phyloP scores from a whole-genome alignment of 352 stramenopile species.

The Albugo candida region DNA sequence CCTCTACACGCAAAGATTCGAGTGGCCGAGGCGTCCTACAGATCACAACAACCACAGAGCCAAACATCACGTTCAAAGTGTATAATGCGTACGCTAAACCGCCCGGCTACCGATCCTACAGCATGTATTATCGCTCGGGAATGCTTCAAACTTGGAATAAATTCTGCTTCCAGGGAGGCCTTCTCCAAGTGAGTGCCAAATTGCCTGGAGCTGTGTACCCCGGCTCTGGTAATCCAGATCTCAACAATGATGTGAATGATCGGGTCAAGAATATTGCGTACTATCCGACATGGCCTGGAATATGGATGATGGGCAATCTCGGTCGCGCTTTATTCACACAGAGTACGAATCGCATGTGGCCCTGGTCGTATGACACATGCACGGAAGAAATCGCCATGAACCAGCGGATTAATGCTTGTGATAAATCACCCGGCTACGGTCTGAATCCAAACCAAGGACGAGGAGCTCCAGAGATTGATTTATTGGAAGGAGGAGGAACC shows the following conservation, averaged over 20 bases:
- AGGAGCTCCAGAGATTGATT: slow-evolving; percentile 86
- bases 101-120: slow-evolving; percentile 19
- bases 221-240: slow-evolving; percentile 21
- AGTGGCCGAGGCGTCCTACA: slow-evolving; percentile 21
- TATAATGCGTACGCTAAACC: slow-evolving; percentile 43
- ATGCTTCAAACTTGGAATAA: slow-evolving; percentile 89
- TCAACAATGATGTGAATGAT: slow-evolving; percentile 3
- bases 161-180: slow-evolving; percentile 83
- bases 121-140: slow-evolving; percentile 28
- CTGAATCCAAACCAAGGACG: slow-evolving; percentile 67
- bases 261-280: slow-evolving; percentile 14
- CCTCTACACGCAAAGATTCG: slow-evolving; percentile 17
- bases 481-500: slow-evolving; percentile 73
- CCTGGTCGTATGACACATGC: slow-evolving; percentile 85
- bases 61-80: slow-evolving; percentile 17
- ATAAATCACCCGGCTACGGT: slow-evolving; percentile 72
- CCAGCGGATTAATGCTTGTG: slow-evolving; percentile 65
- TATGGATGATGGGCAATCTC: slow-evolving; percentile 90
- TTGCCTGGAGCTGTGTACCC: slow-evolving; percentile 42
- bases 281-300: slow-evolving; percentile 75
- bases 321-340: slow-evolving; percentile 82
- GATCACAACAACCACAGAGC: slow-evolving; percentile 16
- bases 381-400: slow-evolving; percentile 15
- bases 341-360: slow-evolving; percentile 85
- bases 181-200: slow-evolving; percentile 64